Percentiles rank a stretch among this genome's conserved stretches.
Conservation (phyloP, 129 eudicot genomes). For the Sambucus nigra region DNA sequence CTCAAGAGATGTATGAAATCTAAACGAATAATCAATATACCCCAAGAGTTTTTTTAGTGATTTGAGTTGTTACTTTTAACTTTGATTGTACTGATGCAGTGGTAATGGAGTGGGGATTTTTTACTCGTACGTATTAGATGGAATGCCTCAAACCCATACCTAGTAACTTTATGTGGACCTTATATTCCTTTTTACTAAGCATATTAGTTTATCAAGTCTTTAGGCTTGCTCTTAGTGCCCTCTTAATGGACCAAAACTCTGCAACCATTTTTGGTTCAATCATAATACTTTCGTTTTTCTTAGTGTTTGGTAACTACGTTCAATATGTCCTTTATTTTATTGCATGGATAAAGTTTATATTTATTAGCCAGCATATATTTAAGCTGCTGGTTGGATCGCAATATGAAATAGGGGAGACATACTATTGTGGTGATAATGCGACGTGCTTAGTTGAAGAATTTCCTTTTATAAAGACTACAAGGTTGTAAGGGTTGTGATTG, state of each 20-base stretch:
- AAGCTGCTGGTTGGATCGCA: constrained; percentile 68
- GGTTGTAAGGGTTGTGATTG: constrained; percentile 45
- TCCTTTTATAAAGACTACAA: constrained; percentile 46
- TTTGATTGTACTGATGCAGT: no score
- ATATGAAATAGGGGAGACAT: constrained; percentile 37
- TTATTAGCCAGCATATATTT: constrained; percentile 36
- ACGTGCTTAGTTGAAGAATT: constrained; percentile 54
- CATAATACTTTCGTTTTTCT: constrained; percentile 42
- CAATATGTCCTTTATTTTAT: constrained; percentile 65
- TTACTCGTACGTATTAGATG: constrained; percentile 88
- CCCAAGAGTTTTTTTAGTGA: no score
- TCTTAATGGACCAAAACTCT: constrained; percentile 54
- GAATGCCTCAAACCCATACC: constrained; percentile 52
- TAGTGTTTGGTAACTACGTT: constrained; percentile 67
- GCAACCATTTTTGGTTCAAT: constrained; percentile 64
- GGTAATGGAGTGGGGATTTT: no score
- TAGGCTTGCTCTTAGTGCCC: constrained; percentile 75
- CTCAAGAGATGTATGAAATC: no score
- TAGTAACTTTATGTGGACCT: constrained; percentile 29
- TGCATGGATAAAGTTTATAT: constrained; percentile 57
- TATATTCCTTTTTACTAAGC: constrained; percentile 27
- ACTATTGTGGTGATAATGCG: constrained; percentile 34
- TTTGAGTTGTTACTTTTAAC: no score
- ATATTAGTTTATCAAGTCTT: constrained; percentile 67
- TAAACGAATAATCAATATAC: no score